Evolutionary conservation across 345 rosid genomes (phyloP).

Genomic region (Eucalyptus coolabah): DNA sequence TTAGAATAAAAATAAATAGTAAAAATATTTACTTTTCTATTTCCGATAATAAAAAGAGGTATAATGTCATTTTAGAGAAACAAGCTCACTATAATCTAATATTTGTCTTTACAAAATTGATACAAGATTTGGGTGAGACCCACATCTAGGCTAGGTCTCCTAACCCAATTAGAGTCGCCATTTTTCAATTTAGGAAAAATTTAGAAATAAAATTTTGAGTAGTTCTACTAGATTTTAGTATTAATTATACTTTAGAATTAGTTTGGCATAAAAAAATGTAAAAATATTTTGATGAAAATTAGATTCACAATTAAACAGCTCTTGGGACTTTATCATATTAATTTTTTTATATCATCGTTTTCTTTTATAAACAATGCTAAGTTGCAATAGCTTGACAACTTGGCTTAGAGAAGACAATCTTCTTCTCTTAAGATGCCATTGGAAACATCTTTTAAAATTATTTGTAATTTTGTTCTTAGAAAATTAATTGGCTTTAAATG

Average conservation of each 20-base stretch:
- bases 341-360: no score
- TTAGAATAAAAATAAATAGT: rapidly evolving
- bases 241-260: no score
- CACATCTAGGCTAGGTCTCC: no score
- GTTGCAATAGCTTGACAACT: not conserved
- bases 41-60: rapidly evolving
- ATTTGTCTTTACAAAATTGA: rapidly evolving
- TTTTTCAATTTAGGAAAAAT: no score
- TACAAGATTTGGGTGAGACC: rapidly evolving
- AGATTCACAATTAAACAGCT: not conserved
- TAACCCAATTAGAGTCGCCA: rapidly evolving
- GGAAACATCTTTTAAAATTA: no score
- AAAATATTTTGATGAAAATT: rapidly evolving
- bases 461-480: no score
- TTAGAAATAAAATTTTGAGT: no score
- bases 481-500: no score
- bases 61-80: no score
- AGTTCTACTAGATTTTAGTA: not conserved
- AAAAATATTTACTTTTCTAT: no score
- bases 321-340: not conserved
- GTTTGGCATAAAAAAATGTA: not conserved
- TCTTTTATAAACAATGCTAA: no score
- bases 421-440: not conserved
- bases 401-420: not conserved
- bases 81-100: no score